Base-by-base conservation (phyloP, 176 grass and related monocot genomes). In the Canna indica region DNA sequence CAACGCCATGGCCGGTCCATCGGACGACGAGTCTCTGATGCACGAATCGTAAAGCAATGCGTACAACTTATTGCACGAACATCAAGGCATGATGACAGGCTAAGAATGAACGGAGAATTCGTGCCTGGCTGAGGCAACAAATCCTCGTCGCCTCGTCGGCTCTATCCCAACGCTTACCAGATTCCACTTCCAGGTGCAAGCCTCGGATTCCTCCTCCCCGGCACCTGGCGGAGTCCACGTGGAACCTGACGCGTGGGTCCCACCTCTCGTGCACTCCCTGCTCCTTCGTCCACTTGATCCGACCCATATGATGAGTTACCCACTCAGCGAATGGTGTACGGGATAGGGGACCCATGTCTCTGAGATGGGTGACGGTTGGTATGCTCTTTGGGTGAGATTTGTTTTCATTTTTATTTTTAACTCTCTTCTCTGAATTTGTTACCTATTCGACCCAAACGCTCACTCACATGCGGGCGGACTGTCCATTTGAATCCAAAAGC, bases 401-500 rank as follows among this genome's bases (percentile, higher is more conserved):
- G 10, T 22, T 38, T 66, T 3, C 0, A 1, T 11, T 38, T 39
- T 41, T 66, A 12, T n/a, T 12, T 66, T 38, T 66, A n/a, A 2
- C 3, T 66, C n/a, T n/a, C 18, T 4, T 38, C 22, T 38, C 35
- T 13, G 20, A 36, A 4, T 3, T 32, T 16, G 27, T 32, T 17
- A 5, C 30, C 59, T 14, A 25, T 18, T 30, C n/a, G 28, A 34
- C 29, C 22, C 34, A 10, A n/a, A 12, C 33, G 7, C 34, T 66
- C 18, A 36, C 35, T 22, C 33, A 10, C 18, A 33, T 12, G 20
- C 22, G 34, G 63, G 63, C 63, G 63, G 63, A 22, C 63, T 41
- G 17, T 36, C 18, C 34, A 66, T 66, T 66, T 66, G 63, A 66
- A 66, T 66, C 63, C 63, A n/a, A 41, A 66, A 39, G 63, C 63